phyloP scores from a whole-genome alignment of 192 early-diverging fungal species.

The Thamnidium elegans region DNA sequence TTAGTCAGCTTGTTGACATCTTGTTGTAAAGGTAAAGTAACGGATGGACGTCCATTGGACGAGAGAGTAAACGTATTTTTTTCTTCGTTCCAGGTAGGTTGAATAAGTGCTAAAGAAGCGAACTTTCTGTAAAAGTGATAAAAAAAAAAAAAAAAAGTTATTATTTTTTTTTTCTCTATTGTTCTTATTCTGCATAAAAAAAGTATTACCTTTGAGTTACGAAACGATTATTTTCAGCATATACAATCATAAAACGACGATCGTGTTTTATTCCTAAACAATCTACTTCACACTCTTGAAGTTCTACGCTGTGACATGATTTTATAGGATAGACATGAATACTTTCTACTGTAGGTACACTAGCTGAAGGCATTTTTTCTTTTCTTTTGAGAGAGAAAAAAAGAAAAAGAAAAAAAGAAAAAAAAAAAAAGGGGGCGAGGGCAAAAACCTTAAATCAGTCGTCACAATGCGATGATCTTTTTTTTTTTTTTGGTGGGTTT shows the following conservation, averaged over 20 bases:
- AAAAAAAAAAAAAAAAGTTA: background rate
- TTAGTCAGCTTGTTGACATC: slow-evolving; percentile 16
- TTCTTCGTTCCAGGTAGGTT: slow-evolving; percentile 17
- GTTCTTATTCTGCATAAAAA: background rate
- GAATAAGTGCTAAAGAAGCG: slow-evolving; percentile 24
- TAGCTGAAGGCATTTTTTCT: background rate
- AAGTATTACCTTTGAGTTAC: slow-evolving; percentile 32
- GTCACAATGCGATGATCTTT: too few relatives aligned
- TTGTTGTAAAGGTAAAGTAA: slow-evolving; percentile 27
- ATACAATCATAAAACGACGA: slow-evolving; percentile 44
- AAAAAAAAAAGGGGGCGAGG: background rate
- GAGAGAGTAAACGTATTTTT: slow-evolving; percentile 16
- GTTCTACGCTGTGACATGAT: slow-evolving; percentile 48
- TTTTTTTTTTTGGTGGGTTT: too few relatives aligned
- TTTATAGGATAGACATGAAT: slow-evolving; percentile 59
- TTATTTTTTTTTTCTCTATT: background rate
- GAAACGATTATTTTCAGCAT: slow-evolving; percentile 32
- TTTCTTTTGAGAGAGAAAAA: too few relatives aligned
- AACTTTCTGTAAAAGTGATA: slow-evolving; percentile 13
- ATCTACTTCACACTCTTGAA: slow-evolving; percentile 27
- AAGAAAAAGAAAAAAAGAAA: background rate
- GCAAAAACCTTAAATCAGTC: too few relatives aligned
- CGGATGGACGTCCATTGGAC: background rate
- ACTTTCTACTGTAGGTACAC: slow-evolving; percentile 14
- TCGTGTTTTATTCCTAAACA: slow-evolving; percentile 35